phyloP scores from a whole-genome alignment of 768 basidiomycete genomes.

The Fibroporia radiculosa region DNA sequence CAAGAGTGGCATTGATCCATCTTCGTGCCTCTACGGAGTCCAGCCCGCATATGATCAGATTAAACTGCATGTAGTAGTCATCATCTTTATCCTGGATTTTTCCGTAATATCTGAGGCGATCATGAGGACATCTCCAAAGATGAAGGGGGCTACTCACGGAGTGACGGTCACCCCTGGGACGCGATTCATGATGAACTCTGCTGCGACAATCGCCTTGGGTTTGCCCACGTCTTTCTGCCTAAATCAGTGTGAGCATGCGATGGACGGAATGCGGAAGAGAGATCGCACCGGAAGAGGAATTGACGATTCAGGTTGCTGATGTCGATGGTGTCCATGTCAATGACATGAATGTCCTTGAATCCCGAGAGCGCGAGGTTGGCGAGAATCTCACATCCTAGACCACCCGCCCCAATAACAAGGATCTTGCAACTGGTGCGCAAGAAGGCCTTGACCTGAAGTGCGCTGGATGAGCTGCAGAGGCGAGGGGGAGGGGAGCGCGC shows the following conservation, averaged over 20 bases:
- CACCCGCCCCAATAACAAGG: slow-evolving; percentile 96
- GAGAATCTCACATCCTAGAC: slow-evolving; percentile 94
- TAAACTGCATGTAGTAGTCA: slow-evolving; percentile 94
- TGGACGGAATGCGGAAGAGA: neutral
- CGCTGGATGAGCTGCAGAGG: neutral
- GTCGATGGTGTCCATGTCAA: slow-evolving; percentile 99
- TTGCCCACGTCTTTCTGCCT: slow-evolving; percentile 89
- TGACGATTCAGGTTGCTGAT: slow-evolving; percentile 98
- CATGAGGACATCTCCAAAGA: slow-evolving; percentile 4
- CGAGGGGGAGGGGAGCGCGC: slow-evolving; percentile 18
- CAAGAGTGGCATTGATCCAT: slow-evolving; percentile 98
- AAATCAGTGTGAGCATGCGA: slow-evolving; percentile 3
- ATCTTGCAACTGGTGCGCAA: slow-evolving; percentile 82
- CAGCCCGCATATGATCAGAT: slow-evolving; percentile 92
- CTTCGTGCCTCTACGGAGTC: slow-evolving; percentile 96
- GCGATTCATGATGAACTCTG: slow-evolving; percentile 94
- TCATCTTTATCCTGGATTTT: slow-evolving; percentile 98
- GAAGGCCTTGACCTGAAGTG: slow-evolving; percentile 74
- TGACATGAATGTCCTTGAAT: slow-evolving; percentile 98
- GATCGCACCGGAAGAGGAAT: slow-evolving; percentile 89
- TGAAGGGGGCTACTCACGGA: slow-evolving; percentile 51
- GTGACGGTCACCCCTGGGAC: slow-evolving; percentile 96
- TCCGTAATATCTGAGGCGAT: slow-evolving; percentile 67
- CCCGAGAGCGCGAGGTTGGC: slow-evolving; percentile 94
- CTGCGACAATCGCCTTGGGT: slow-evolving; percentile 89